A percentile compares a stretch with the other conserved stretches of the same genome.
Conservation (phyloP, 805 yeast species). For the Myxozyma sirexii region DNA sequence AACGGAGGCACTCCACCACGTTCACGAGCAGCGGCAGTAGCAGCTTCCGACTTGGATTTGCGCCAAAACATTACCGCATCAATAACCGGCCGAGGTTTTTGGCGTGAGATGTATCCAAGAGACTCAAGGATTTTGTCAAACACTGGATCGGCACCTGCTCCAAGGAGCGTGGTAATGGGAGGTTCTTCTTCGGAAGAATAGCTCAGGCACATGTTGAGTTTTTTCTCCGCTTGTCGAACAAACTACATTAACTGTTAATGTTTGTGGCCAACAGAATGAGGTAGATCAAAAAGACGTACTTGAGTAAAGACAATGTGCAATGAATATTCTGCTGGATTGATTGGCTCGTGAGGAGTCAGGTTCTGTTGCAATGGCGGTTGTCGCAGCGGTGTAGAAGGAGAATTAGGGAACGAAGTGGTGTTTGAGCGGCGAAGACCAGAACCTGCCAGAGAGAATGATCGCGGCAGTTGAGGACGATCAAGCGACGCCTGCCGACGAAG, state of each 20-base stretch:
- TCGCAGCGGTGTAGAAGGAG: neutral
- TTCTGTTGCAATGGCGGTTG: neutral
- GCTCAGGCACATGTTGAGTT: slow-evolving; percentile 70
- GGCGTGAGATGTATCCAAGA: slow-evolving; percentile 84
- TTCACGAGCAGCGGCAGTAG: slow-evolving; percentile 47
- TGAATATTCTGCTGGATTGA: slow-evolving; percentile 85
- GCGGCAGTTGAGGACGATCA: slow-evolving; percentile 3
- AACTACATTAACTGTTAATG: slow-evolving; percentile 46
- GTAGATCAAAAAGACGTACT: slow-evolving; percentile 31
- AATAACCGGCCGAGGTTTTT: slow-evolving; percentile 91
- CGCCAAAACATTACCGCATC: slow-evolving; percentile 99
- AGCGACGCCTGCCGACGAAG: slow-evolving; percentile 6
- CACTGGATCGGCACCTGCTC: slow-evolving; percentile 81
- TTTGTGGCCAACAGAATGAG: neutral
- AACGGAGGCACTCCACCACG: neutral
- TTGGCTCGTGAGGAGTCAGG: slow-evolving; percentile 48
- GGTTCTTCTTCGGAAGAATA: slow-evolving; percentile 73
- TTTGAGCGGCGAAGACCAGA: slow-evolving; percentile 7
- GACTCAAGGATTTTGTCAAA: slow-evolving; percentile 87
- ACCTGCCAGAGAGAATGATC: slow-evolving; percentile 7
- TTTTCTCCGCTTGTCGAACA: slow-evolving; percentile 89
- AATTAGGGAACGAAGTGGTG: neutral
- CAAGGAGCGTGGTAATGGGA: slow-evolving; percentile 72
- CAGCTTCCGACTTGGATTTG: slow-evolving; percentile 85
- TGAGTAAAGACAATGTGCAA: slow-evolving; percentile 92